Evolutionary conservation across 176 grass and related monocot species (phyloP).

Genomic region (Oryza glaberrima): DNA sequence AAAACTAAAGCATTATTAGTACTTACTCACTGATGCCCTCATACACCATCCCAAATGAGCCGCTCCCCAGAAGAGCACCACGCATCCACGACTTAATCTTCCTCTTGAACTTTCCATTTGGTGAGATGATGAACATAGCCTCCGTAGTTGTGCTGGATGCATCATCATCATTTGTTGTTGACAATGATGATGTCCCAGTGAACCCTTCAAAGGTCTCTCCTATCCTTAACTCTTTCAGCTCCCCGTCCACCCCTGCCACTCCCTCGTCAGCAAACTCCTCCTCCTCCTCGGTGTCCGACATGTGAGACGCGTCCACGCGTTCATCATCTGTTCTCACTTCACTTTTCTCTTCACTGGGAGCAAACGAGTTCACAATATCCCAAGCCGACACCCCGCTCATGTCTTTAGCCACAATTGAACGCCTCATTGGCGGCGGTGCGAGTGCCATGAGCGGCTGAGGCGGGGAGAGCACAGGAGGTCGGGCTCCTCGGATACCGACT

Average conservation of each 20-base stretch:
- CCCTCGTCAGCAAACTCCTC: slow-evolving; percentile 52
- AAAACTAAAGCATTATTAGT: slow-evolving; percentile 12
- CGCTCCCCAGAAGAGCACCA: slow-evolving; percentile 76
- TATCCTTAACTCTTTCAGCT: slow-evolving; percentile 58
- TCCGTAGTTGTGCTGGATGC: slow-evolving; percentile 87
- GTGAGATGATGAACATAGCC: slow-evolving; percentile 77
- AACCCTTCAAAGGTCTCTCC: slow-evolving; percentile 80
- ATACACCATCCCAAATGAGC: slow-evolving; percentile 89
- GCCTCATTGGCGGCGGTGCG: slow-evolving; percentile 56
- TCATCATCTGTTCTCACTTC: slow-evolving; percentile 10
- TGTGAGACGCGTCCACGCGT: background rate
- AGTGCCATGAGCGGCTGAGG: slow-evolving; percentile 53
- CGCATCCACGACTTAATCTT: slow-evolving; percentile 84
- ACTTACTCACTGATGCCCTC: slow-evolving; percentile 99
- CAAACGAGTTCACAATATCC: slow-evolving; percentile 83
- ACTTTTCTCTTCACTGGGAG: slow-evolving; percentile 51
- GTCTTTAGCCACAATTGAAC: slow-evolving; percentile 31
- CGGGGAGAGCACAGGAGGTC: slow-evolving; percentile 73
- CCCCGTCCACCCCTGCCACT: slow-evolving; percentile 37
- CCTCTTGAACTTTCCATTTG: slow-evolving; percentile 79
- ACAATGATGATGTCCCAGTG: slow-evolving; percentile 75
- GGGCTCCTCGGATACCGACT: slow-evolving; percentile 70
- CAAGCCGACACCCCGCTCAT: slow-evolving; percentile 52
- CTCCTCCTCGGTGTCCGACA: slow-evolving; percentile 50
- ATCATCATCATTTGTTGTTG: slow-evolving; percentile 89